These are phyloP conservation scores for Fusarium sp. DNA, from an alignment of 2,329 filamentous ascomycete species.

Conservation along the genomic window DNA sequence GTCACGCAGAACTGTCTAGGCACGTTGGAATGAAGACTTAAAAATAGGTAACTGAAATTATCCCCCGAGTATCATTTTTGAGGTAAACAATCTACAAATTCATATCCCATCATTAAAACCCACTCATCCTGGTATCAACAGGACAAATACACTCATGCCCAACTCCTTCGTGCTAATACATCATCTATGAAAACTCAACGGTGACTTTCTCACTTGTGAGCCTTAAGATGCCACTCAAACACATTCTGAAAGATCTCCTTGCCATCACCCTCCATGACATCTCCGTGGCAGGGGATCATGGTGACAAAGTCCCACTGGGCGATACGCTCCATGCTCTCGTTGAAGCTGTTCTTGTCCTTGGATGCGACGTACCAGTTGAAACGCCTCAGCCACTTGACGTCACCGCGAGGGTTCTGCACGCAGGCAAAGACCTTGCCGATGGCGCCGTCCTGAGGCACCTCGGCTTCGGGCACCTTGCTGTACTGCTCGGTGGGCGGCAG, in stretches of 20 bases:
- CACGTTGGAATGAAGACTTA: not conserved
- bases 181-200: not conserved
- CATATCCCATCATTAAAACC: not conserved
- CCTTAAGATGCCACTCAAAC: slow-evolving; percentile 84
- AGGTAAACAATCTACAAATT: not conserved
- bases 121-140: slow-evolving; percentile 26
- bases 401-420: slow-evolving; percentile 72
- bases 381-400: slow-evolving; percentile 81
- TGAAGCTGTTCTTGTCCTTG: slow-evolving; percentile 76
- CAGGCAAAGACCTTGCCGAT: slow-evolving; percentile 59
- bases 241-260: slow-evolving; percentile 83
- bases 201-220: slow-evolving; percentile 36
- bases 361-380: slow-evolving; percentile 83
- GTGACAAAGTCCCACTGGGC: slow-evolving; percentile 85
- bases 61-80: not conserved
- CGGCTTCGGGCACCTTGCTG: slow-evolving; percentile 68
- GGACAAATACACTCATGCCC: not conserved
- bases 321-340: slow-evolving; percentile 76
- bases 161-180: slow-evolving; percentile 10
- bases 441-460: slow-evolving; percentile 50
- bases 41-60: not conserved
- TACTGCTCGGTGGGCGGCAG: slow-evolving; percentile 90
- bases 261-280: slow-evolving; percentile 80
- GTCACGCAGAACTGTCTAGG: not conserved
- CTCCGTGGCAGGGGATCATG: slow-evolving; percentile 93